Evolutionary conservation across 495 filamentous ascomycete species (phyloP), one percentile per base, ranked within the genome.

Genomic region (Podospora australis): DNA sequence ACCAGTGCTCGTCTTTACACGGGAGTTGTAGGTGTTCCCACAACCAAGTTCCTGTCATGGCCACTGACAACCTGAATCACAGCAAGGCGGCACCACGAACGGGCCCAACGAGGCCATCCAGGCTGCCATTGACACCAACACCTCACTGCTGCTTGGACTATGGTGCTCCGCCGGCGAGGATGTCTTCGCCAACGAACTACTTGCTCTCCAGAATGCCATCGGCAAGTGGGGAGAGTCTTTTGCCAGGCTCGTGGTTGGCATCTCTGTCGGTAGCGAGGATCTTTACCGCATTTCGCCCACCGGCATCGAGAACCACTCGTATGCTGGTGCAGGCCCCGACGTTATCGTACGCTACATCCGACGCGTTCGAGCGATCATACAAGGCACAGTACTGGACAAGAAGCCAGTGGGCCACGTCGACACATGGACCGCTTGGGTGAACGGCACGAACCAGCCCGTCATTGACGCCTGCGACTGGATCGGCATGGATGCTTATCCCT

Each of bases 241-340:
- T 62, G 68, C 74, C 54, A 65, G 72, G 48, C 70, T 85, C 35
- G 78, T 95, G 26, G 83, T 76, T 46, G 90, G 87, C 68, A 90
- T 95, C 71, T 90, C 90, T 3, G 87, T 96, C 46, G 90, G 88
- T 48, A 87, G 80, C 63, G 90, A 95, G 77, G 86, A 94, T 66
- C 74, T 95, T 4, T 95, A 96, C 79, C 83, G 90, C 49, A 78
- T 75, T 72, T 84, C 83, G 2, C 73, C 77, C 20, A 77, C 74
- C 22, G 73, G 69, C 39, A 63, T 71, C 38, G 58, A 44, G 19
- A 65, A 67, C 35, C 46, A 60, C 6, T 70, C 71, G 32, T 64
- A 71, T 28, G 52, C 67, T 24, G 83, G 81, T 48, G 69, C 77
- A 21, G 66, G 71, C 23, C 81, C 87, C 8, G 69, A 73, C 29